Conservation (phyloP, 345 rosid species). For the Arabis alpina region DNA sequence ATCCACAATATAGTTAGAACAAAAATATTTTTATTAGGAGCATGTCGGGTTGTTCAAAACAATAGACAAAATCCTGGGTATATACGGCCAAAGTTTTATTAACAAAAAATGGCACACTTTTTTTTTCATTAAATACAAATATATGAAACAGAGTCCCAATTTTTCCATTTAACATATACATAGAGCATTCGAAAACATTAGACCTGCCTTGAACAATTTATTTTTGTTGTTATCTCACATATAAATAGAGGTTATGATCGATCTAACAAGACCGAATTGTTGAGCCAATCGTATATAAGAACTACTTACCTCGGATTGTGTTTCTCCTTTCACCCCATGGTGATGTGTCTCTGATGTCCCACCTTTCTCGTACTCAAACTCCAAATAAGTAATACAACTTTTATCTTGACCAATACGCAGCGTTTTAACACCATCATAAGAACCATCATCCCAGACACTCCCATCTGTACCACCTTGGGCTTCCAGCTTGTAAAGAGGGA, state of each 20-base stretch:
- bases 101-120: no score
- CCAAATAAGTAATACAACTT: constrained; percentile 30
- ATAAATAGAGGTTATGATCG: not conserved
- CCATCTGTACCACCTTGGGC: constrained; percentile 35
- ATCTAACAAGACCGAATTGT: not conserved
- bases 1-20: no score
- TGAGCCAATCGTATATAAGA: constrained; percentile 2
- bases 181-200: no score
- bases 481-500: constrained; percentile 30
- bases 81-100: no score
- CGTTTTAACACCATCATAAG: constrained; percentile 19
- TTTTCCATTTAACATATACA: no score
- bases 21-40: no score
- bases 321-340: constrained; percentile 31
- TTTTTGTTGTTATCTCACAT: not conserved
- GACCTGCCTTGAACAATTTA: no score
- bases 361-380: constrained; percentile 29
- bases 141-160: no score
- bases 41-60: no score
- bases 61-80: no score
- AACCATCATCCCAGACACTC: constrained; percentile 36
- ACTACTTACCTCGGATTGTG: constrained; percentile 26
- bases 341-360: not conserved
- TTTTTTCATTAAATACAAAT: no score
- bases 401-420: constrained; percentile 26